Percentiles rank a stretch among this genome's conserved stretches.
phyloP scores from a whole-genome alignment of 805 yeast species.

The Zygoascus ofunaensis region DNA sequence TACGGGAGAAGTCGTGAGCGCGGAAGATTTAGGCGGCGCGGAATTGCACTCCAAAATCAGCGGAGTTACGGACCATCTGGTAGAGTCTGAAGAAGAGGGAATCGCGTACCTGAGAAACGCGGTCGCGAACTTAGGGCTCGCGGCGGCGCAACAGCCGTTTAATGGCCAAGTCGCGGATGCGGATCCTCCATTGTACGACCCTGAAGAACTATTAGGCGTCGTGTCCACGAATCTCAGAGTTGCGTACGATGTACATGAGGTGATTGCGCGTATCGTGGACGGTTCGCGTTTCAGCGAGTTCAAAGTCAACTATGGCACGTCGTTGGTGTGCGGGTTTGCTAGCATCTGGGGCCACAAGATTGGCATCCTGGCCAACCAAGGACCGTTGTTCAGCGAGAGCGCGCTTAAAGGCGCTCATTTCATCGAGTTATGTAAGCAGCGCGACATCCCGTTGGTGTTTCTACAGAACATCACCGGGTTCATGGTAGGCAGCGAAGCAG shows the following conservation, averaged over 20 bases:
- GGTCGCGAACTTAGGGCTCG: conserved; percentile 19
- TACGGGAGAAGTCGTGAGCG: conserved; percentile 27
- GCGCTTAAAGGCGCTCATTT: conserved; percentile 28
- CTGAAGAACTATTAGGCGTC: conserved; percentile 24
- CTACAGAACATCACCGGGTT: conserved; percentile 27
- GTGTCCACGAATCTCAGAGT: conserved; percentile 24
- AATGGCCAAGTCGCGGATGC: conserved; percentile 3
- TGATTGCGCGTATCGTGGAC: conserved; percentile 27
- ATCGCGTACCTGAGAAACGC: conserved; percentile 22
- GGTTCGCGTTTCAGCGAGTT: conserved; percentile 26
- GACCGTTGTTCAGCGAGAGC: conserved; percentile 25
- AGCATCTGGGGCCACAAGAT: conserved; percentile 24
- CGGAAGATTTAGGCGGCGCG: conserved; percentile 28
- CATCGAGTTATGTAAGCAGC: conserved; percentile 26
- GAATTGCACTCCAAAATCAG: conserved; percentile 26
- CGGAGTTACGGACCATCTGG: conserved; percentile 27
- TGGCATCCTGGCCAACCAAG: conserved; percentile 27
- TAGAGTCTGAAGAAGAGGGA: conserved; percentile 25
- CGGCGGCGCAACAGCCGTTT: conserved; percentile 1
- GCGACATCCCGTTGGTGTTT: conserved; percentile 26
- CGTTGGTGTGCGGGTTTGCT: conserved; percentile 26
- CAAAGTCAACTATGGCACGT: conserved; percentile 24
- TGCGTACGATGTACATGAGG: conserved; percentile 26
- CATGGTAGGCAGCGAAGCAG: conserved; percentile 29
- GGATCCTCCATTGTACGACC: conserved; percentile 24